phyloP scores from a whole-genome alignment of 2,329 filamentous ascomycete genomes.

The Blastomyces emzantsi region DNA sequence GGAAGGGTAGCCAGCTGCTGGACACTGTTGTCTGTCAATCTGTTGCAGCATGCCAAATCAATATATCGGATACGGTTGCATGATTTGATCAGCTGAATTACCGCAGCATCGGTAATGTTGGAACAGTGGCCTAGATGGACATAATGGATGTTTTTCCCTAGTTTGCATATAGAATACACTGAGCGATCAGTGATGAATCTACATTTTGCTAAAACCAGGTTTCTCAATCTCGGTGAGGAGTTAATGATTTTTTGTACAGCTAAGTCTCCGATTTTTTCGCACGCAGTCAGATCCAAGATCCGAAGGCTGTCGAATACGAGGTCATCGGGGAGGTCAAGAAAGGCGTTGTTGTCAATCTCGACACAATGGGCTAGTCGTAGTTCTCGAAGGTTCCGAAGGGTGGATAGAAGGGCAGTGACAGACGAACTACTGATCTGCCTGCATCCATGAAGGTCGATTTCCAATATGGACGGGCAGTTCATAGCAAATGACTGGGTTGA shows the following conservation, averaged over 20 bases:
- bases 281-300: conserved; percentile 89
- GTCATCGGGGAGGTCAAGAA: conserved; percentile 62
- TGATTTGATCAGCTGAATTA: conserved; percentile 69
- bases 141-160: conserved; percentile 95
- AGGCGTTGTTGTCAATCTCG: conserved; percentile 78
- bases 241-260: conserved; percentile 82
- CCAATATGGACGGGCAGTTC: conserved; percentile 84
- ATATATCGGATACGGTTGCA: conserved; percentile 97
- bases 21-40: conserved; percentile 80
- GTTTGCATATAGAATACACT: conserved; percentile 73
- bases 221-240: conserved; percentile 77
- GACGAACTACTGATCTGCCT: conserved; percentile 70
- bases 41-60: conserved; percentile 87
- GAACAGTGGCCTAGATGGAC: conserved; percentile 91
- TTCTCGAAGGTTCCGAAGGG: conserved; percentile 78
- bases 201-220: conserved; percentile 91
- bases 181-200: conserved; percentile 82
- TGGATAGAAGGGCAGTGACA: conserved; percentile 68
- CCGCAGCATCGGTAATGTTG: conserved; percentile 80
- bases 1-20: conserved; percentile 74
- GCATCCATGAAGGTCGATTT: conserved; percentile 91
- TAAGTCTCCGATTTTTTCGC: conserved; percentile 70
- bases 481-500: conserved; percentile 78
- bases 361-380: conserved; percentile 78
- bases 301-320: conserved; percentile 75